Base-by-base conservation (phyloP, 1,139 yeast species). In the Candida pseudoviswanathii region DNA sequence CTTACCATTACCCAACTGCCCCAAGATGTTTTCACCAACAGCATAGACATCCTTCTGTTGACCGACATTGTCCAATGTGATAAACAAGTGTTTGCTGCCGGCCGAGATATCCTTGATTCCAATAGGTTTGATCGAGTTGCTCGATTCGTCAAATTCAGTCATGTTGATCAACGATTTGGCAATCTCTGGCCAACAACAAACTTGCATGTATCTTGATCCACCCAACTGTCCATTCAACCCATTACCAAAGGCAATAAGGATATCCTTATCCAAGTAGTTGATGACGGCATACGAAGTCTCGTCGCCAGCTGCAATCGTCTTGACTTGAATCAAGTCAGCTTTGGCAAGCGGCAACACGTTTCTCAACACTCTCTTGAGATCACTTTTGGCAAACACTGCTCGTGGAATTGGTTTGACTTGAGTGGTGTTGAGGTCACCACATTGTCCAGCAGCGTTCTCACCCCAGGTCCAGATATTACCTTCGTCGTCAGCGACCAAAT, bases 161-260 rank as follows among this genome's bases (percentile, higher is more conserved):
- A 79, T 66, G 11, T 76, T 71, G 27, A 71, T 62, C 43, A 87
- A 64, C 3, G 78, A 70, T 63, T 82, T 82, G 51, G 92, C 66
- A 40, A 78, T 77, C 22, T 79, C 74, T 5, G 97, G 97, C 43
- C 76, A 78, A 21, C 82, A 71, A 59, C 85, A 87, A 11, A 89
- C 85, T 63, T 91, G 97, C 45, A 86, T 71, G 64, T 77, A 91
- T 48, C 85, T 73, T 25, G 89, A 91, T 45, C 82, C 80, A 16
- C 97, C 99, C 50, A 91, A 73, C 67, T 90, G 96, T n/a, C 98
- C 99, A 58, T 80, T 79, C 46, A 87, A 67, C 3, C 98, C 97
- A 59, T 84, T 84, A 25, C 99, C 99, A 70, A 91, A 85, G 4
- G 90, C 77, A 57, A 85, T 71, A 47, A 81, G 67, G 8, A 72